Percentiles rank a stretch among this genome's conserved stretches.
Evolutionary conservation across 2,329 filamentous ascomycete species (phyloP).

Genomic region (Incumbomyces delicatus): DNA sequence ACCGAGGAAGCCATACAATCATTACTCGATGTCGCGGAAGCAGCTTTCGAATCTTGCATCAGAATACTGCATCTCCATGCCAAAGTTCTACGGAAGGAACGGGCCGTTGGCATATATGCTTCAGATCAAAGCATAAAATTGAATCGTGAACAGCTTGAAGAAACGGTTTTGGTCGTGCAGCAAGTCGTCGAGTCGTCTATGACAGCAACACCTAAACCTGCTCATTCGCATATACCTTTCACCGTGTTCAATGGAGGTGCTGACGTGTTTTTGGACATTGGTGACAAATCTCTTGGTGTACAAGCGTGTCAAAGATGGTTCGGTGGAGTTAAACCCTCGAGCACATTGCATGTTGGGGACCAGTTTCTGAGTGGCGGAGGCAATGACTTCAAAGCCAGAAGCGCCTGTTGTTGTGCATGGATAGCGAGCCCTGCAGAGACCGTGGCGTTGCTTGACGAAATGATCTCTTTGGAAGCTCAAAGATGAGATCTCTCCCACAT

Average conservation of each 20-base stretch:
- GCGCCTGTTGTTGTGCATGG: constrained; percentile 92
- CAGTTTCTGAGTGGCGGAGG: constrained; percentile 92
- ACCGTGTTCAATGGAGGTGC: constrained; percentile 98
- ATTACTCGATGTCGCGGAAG: constrained; percentile 83
- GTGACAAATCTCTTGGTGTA: constrained; percentile 95
- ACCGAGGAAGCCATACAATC: constrained; percentile 58
- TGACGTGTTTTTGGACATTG: constrained; percentile 97
- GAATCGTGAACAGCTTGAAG: constrained; percentile 80
- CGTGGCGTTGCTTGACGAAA: constrained; percentile 75
- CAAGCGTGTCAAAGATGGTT: constrained; percentile 87
- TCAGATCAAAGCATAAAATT: constrained; percentile 53
- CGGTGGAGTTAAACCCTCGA: constrained; percentile 47
- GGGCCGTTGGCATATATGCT: constrained; percentile 70
- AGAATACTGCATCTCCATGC: constrained; percentile 65
- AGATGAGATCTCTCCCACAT: not conserved
- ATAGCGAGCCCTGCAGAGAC: constrained; percentile 90
- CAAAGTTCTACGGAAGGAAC: constrained; percentile 73
- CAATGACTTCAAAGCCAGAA: constrained; percentile 92
- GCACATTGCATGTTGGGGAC: constrained; percentile 86
- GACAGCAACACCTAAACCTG: constrained; percentile 23
- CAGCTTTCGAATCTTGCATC: constrained; percentile 71
- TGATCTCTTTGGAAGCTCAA: constrained; percentile 1
- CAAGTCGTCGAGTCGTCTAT: constrained; percentile 77
- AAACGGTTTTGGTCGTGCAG: constrained; percentile 89
- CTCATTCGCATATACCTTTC: constrained; percentile 55